Evolutionary conservation across 306 rosid genomes (phyloP).

Genomic region (Alnus rubra): DNA sequence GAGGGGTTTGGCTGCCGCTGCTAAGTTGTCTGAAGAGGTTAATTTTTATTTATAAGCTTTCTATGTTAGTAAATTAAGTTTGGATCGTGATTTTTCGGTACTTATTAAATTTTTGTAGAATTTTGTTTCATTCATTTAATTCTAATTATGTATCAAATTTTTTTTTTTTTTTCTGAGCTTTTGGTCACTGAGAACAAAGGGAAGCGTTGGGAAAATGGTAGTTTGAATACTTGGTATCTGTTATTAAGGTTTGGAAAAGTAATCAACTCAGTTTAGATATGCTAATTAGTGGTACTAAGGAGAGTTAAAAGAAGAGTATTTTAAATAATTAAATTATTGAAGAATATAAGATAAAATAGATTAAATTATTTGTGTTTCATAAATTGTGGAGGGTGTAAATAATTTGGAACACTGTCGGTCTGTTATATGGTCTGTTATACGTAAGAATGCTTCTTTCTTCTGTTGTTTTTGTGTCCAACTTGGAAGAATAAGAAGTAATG

Average conservation of each 20-base stretch:
- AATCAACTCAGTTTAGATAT: neutral
- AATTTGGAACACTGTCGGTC: neutral
- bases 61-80: neutral
- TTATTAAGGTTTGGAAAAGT: constrained; percentile 1
- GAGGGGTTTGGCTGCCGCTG: constrained; percentile 96
- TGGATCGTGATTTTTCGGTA: neutral
- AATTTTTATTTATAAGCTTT: neutral
- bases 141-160: neutral
- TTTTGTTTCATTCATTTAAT: neutral
- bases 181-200: neutral
- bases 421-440: neutral
- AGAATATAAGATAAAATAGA: neutral
- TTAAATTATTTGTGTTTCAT: neutral
- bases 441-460: neutral
- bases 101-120: neutral
- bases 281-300: neutral
- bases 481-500: constrained; percentile 8
- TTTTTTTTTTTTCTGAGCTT: neutral
- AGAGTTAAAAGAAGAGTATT: constrained; percentile 2
- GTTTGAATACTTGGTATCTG: neutral
- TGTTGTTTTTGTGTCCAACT: neutral
- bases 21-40: constrained; percentile 95
- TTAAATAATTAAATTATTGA: neutral
- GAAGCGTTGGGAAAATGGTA: neutral
- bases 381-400: neutral